These are phyloP conservation scores for Ormosia semicastrata DNA, from an alignment of 306 rosid species.

Conservation along the genomic window DNA sequence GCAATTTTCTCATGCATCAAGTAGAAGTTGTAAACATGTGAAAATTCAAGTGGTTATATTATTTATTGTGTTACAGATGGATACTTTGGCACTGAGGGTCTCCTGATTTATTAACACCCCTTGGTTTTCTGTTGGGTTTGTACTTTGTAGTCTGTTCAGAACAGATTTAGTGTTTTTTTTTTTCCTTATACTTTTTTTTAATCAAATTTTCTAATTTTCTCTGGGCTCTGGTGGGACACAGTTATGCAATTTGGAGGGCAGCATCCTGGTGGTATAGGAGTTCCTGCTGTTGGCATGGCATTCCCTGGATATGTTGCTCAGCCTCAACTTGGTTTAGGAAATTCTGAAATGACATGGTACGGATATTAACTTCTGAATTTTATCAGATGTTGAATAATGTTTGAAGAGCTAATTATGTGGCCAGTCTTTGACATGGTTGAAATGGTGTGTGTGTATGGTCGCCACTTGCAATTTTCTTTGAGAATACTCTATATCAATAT, in stretches of 20 bases:
- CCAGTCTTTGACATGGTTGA: slow-evolving; percentile 1
- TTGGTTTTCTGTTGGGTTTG: not conserved
- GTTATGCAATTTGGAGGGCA: slow-evolving; percentile 99
- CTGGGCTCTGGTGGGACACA: slow-evolving; percentile 33
- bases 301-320: slow-evolving; percentile 96
- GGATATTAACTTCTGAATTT: not conserved
- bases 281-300: slow-evolving; percentile 99
- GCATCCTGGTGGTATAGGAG: slow-evolving; percentile 97
- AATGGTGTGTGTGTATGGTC: not conserved
- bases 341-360: slow-evolving; percentile 96
- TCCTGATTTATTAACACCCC: not conserved
- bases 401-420: not conserved
- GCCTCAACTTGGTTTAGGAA: slow-evolving; percentile 86
- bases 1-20: not conserved
- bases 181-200: not conserved
- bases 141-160: not conserved
- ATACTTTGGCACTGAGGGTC: not conserved
- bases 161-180: not conserved
- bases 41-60: not conserved
- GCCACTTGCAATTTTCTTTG: not conserved
- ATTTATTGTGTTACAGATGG: not conserved
- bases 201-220: not conserved
- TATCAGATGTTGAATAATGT: not conserved
- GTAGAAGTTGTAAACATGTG: not conserved
- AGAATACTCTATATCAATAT: not conserved